phyloP scores from a whole-genome alignment of 257 asterid genomes.

The Vinca minor region DNA sequence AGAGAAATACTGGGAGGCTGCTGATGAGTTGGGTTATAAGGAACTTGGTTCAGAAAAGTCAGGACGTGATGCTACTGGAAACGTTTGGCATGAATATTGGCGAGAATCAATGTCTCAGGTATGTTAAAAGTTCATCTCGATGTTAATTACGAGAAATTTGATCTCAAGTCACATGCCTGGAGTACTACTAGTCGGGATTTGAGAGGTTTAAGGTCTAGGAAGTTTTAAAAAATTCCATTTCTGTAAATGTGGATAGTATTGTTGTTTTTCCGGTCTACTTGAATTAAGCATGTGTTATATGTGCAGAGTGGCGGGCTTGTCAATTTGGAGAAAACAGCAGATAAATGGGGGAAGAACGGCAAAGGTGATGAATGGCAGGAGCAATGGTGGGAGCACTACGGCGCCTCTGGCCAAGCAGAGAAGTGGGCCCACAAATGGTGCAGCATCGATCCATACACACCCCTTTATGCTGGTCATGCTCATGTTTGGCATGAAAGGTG shows the following conservation, averaged over 20 bases:
- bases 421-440: constrained; percentile 99
- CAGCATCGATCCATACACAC: constrained; percentile 74
- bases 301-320: constrained; percentile 59
- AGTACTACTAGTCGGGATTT: background rate
- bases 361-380: constrained; percentile 97
- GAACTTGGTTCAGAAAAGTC: constrained; percentile 99
- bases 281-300: too few species aligned
- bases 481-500: constrained; percentile 99
- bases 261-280: too few species aligned
- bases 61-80: constrained; percentile 86
- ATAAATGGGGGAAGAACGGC: constrained; percentile 86
- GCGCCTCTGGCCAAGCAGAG: constrained; percentile 63
- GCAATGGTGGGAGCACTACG: constrained; percentile 93
- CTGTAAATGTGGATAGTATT: background rate
- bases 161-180: background rate
- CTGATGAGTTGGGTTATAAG: constrained; percentile 78
- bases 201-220: background rate
- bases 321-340: constrained; percentile 88
- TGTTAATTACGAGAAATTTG: background rate
- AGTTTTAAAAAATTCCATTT: background rate
- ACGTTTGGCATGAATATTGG: constrained; percentile 93
- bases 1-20: constrained; percentile 96
- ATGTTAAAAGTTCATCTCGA: constrained; percentile 10
- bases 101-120: constrained; percentile 86
- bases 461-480: constrained; percentile 84